Evolutionary conservation across 169 alveolate species (phyloP).

Genomic region (Eimeria acervulina): DNA sequence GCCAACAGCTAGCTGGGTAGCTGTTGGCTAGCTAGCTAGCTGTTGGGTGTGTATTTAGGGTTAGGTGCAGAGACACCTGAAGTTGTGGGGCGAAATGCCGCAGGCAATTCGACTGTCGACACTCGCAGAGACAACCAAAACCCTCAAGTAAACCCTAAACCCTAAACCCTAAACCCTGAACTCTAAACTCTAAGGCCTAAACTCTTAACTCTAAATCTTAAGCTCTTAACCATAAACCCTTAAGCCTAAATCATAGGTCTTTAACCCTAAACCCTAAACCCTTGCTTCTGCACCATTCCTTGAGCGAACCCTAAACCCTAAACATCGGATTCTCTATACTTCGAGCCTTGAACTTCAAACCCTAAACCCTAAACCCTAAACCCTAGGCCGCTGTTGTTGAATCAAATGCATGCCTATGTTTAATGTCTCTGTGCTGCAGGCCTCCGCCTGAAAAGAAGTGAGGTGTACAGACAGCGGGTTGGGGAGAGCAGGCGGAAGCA

Average conservation of each 20-base stretch:
- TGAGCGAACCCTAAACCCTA: background rate
- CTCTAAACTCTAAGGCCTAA: background rate
- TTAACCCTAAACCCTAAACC: background rate
- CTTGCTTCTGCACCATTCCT: no score
- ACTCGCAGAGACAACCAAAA: background rate
- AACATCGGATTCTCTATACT: background rate
- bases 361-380: background rate
- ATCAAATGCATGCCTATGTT: no score
- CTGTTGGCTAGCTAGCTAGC: background rate
- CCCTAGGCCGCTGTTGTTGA: background rate
- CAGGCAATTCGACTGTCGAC: background rate
- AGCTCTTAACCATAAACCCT: background rate
- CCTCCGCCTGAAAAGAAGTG: no score
- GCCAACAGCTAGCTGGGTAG: background rate
- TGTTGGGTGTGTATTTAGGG: no score
- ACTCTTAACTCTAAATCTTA: background rate
- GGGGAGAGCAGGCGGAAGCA: background rate
- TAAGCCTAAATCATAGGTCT: background rate
- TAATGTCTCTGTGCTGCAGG: no score
- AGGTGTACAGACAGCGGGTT: background rate
- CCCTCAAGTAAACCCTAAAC: background rate
- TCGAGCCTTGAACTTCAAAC: background rate
- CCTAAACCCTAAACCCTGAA: constrained; percentile 20
- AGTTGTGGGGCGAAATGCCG: background rate
- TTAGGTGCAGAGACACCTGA: constrained; percentile 4